Evolutionary conservation across 306 rosid species (phyloP), one percentile per base, ranked within the genome.

Genomic region (Prosopis cineraria): DNA sequence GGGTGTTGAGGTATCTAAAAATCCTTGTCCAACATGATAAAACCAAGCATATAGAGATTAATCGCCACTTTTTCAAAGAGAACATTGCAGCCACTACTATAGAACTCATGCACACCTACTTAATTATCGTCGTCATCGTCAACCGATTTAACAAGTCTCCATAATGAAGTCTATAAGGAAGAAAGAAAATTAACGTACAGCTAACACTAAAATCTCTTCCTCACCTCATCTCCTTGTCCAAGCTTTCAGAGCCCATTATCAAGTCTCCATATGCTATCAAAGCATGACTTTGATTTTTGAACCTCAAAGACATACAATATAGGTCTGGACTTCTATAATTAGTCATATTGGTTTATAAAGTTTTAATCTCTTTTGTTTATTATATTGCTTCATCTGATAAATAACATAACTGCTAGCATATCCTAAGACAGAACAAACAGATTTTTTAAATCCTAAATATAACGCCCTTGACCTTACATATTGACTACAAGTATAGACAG

Each of bases 281-380:
- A 17, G 68, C 70, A 70, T 34, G 70, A 55, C 27, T 66, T 52
- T 24, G 27, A 55, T 55, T 73, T 12, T 65, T 56, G 19, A 73
- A 36, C 59, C 14, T 70, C 50, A 20, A 45, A 70, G 7, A n/a
- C 63, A 33, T 33, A 50, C 11, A 10, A 33, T 67, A 10, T 22
- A 6, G 19, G 1, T 31, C 40, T 20, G 33, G n/a, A 33, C 31
- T 30, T 48, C 29, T 25, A 69, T 27, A 69, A 44, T 13, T 27
- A 44, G 24, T 24, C 50, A 34, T 12, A 58, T 56, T 12, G 6
- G 12, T 14, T 58, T 13, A 30, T 27, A 13, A 58, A 58, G 36
- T 58, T 27, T 45, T 27, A 5, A 13, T 27, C 36, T 58, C 31
- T 17, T 52, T 22, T 55, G 31, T 24, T 30, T 60, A 60, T 14